These are phyloP conservation scores for Tulasnella sp. DNA, from an alignment of 768 basidiomycete genomes.

Conservation along the genomic window DNA sequence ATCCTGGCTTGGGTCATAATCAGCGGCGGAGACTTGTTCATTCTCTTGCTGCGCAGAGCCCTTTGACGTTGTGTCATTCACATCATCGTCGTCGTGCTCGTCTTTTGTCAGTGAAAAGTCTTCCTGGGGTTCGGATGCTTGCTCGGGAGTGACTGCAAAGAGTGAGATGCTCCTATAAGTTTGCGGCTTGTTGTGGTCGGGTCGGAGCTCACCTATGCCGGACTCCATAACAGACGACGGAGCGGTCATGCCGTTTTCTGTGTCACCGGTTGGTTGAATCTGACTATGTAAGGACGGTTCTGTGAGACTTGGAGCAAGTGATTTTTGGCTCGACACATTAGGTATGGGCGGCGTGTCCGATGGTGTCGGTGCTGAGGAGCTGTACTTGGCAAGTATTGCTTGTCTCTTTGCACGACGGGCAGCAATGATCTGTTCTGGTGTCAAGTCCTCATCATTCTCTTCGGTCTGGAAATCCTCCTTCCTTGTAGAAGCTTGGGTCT, in stretches of 20 bases:
- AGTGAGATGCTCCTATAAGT: conserved; percentile 16
- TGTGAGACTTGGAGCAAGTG: no score
- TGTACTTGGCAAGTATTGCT: conserved; percentile 71
- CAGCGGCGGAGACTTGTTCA: conserved; percentile 79
- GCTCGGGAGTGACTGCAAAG: conserved; percentile 18
- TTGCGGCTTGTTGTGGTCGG: no score
- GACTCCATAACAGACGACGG: background rate
- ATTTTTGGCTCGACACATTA: no score
- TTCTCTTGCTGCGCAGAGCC: conserved; percentile 30
- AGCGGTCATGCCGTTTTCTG: background rate
- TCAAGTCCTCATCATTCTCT: conserved; percentile 44
- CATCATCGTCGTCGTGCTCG: conserved; percentile 38
- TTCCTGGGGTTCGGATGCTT: conserved; percentile 22
- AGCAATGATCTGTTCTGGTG: conserved; percentile 52
- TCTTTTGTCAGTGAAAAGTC: conserved; percentile 60
- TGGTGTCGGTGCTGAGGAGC: conserved; percentile 28
- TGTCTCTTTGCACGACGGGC: conserved; percentile 59
- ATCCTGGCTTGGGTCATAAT: conserved; percentile 82
- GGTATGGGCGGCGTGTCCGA: conserved; percentile 15
- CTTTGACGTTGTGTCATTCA: conserved; percentile 33
- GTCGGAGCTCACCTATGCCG: background rate
- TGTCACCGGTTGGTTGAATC: no score
- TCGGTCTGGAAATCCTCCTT: conserved; percentile 21
- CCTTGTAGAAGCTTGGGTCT: background rate
- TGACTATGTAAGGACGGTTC: no score